Base-by-base conservation (phyloP, 495 filamentous ascomycete genomes). In the Lophium mytilinum region DNA sequence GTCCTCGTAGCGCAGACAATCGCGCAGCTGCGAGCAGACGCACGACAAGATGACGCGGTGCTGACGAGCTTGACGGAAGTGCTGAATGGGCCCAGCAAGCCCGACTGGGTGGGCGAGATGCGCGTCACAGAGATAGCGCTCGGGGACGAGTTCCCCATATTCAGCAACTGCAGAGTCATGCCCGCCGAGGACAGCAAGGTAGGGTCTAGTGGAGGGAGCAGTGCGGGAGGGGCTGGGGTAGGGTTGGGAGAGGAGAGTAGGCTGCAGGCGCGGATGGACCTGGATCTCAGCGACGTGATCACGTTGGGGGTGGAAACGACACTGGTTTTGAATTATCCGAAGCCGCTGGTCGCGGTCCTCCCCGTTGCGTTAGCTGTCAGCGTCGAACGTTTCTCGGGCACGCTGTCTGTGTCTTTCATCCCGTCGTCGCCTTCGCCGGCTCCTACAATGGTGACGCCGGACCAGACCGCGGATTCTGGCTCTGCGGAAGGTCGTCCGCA, bases 91-190 rank as follows among this genome's bases (percentile, higher is more conserved):
- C 75, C 79, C 3, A 84, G 84, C 60, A 90, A 92, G 50, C 94
- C 93, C 0, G 87, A 89, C 47, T 98, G 94, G 67, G 75, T 97
- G 12, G 91, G 91, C 69, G 88, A 92, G 65, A 96, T 98, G 53
- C 83, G 82, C 30, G 87, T 98, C 42, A 96, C 91, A 1, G 93
- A 98, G 70, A 82, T 98, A 54, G 90, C 81, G 15, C 76, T 98
- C 0, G 93, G 93, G 17, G 93, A 98, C 62, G 94, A 97, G 60
- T 98, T 97, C 58, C 93, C 93, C 8, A 98, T 98, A 15, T 95
- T 98, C 71, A 96, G 91, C 76, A 98, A 98, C 70, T 97, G 93
- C 69, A 84, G 94, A 55, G 88, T 98, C 49, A 88, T 89, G 19
- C 87, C 87, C 3, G 84, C 88, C 0, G 89, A 94, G 58, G 88